Base-by-base conservation (phyloP, 257 asterid species). In the Thymus quinquecostatus region DNA sequence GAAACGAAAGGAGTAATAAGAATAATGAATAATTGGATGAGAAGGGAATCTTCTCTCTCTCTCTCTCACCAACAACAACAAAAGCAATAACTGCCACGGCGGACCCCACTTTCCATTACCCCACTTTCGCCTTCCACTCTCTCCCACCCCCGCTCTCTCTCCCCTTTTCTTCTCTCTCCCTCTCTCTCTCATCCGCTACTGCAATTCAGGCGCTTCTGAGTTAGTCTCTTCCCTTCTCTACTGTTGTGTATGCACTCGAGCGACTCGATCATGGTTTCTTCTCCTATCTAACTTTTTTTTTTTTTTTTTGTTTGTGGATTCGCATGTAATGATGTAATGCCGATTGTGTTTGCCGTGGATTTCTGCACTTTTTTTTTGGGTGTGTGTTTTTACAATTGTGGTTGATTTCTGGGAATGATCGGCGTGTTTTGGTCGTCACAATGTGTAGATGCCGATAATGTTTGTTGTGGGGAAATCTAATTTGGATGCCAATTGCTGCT, bases 31-130 rank as follows among this genome's bases (percentile, higher is more conserved):
- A 21, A 21, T 21, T 21, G 21, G 21, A 21, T 21, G 21, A 21
- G 21, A 21, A 21, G 21, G 21, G 21, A 21, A 21, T 21, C 30
- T 41, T 56, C 40, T 30, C 41, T 55, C 62, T 30, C 48, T 34
- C 68, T 9, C 67, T 62, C 51, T 62, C 36, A 40, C 67, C 14
- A 49, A 8, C 34, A 6, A 27, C 49, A 38, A 64, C 73, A 64
- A 50, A 57, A 48, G 45, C 59, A 71, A 67, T 75, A 71, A 71
- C 82, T 80, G 71, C 83, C 79, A 43, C 77, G 72, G 68, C 93
- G 93, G 93, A 87, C 85, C 72, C 30, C 47, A 57, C 30, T 67
- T 73, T 76, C 72, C 82, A 76, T 33, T 70, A 49, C 50, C 47
- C 33, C 60, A 54, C 64, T 79, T 78, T 82, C 77, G 76, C 56